Evolutionary conservation across 2,329 filamentous ascomycete genomes (phyloP).

Genomic region (Curvularia sp.): DNA sequence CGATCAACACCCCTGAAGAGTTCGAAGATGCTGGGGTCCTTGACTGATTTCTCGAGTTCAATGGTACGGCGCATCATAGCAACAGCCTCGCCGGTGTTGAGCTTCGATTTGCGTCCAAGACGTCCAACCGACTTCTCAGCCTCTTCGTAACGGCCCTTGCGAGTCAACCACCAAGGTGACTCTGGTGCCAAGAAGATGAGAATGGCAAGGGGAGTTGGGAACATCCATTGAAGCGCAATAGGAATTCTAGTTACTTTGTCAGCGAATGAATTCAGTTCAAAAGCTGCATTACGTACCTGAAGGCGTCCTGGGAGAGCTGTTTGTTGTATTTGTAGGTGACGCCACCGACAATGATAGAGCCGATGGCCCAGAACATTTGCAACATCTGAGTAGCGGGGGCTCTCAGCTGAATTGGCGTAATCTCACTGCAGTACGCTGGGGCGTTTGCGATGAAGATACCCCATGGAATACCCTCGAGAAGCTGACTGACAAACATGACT

Average conservation of each 20-base stretch:
- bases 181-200: constrained; percentile 60
- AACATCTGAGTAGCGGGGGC: constrained; percentile 67
- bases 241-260: constrained; percentile 30
- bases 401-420: constrained; percentile 65
- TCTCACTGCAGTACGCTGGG: constrained; percentile 68
- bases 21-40: constrained; percentile 59
- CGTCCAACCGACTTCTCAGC: constrained; percentile 58
- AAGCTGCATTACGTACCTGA: constrained; percentile 25
- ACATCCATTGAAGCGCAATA: constrained; percentile 54
- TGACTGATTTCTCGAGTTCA: constrained; percentile 60
- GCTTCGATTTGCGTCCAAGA: constrained; percentile 56
- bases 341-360: constrained; percentile 65
- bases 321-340: constrained; percentile 63
- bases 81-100: constrained; percentile 55
- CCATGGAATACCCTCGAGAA: constrained; percentile 69
- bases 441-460: constrained; percentile 71
- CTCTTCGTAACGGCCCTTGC: constrained; percentile 52
- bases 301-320: constrained; percentile 17
- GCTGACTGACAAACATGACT: constrained; percentile 61
- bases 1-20: constrained; percentile 63
- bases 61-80: constrained; percentile 67
- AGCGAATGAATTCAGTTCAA: constrained; percentile 9
- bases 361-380: constrained; percentile 72
- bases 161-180: constrained; percentile 60
- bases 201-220: constrained; percentile 53